A percentile compares a stretch with the other conserved stretches of the same genome.
phyloP scores from a whole-genome alignment of 2,329 filamentous ascomycete species.

The Allantophomopsis lycopodina region DNA sequence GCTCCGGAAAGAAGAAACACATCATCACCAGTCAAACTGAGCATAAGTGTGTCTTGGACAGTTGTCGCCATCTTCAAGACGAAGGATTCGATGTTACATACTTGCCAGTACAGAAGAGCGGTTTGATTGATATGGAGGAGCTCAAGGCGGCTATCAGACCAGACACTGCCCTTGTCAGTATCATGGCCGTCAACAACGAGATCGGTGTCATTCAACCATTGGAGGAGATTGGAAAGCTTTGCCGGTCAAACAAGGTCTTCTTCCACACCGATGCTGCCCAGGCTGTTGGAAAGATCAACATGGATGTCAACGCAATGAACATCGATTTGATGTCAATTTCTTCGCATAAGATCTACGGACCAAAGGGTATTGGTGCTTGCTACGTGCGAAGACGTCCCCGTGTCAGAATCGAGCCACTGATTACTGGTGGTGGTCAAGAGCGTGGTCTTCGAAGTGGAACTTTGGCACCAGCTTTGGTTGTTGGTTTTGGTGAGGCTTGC shows the following conservation, averaged over 20 bases:
- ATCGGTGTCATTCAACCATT: conserved; percentile 98
- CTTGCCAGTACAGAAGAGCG: conserved; percentile 74
- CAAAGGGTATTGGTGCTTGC: conserved; percentile 93
- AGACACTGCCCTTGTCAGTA: conserved; percentile 83
- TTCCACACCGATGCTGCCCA: conserved; percentile 97
- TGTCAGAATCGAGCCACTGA: conserved; percentile 89
- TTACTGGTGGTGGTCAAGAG: conserved; percentile 92
- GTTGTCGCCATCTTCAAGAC: conserved; percentile 90
- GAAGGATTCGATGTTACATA: conserved; percentile 98
- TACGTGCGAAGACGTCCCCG: conserved; percentile 86
- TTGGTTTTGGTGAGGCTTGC: conserved; percentile 92
- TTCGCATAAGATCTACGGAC: conserved; percentile 96
- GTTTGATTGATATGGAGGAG: conserved; percentile 72
- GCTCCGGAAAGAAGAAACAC: conserved; percentile 92
- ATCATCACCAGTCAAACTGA: conserved; percentile 96
- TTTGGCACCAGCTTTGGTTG: conserved; percentile 73
- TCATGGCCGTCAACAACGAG: conserved; percentile 99
- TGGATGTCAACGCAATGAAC: conserved; percentile 96
- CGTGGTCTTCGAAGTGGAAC: conserved; percentile 90
- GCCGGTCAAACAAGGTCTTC: conserved; percentile 83
- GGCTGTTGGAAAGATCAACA: conserved; percentile 94
- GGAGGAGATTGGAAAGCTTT: conserved; percentile 84
- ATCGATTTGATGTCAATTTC: conserved; percentile 98
- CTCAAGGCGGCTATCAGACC: conserved; percentile 82
- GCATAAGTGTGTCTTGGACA: conserved; percentile 97